These are phyloP conservation scores for Typha latifolia DNA, from an alignment of 176 grass and related monocot genomes.

Conservation along the genomic window DNA sequence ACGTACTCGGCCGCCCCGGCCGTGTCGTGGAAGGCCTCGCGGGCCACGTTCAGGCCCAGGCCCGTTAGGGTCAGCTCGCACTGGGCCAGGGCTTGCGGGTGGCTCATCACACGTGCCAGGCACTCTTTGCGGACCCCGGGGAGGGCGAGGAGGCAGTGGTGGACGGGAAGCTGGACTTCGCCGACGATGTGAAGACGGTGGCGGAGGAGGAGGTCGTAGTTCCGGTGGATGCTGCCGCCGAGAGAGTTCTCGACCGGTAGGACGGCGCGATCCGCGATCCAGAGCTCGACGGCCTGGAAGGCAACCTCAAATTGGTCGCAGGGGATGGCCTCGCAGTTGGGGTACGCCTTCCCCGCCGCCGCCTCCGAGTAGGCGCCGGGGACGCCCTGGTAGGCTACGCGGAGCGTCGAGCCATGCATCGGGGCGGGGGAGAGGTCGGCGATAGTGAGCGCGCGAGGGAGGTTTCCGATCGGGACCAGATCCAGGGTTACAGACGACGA, in stretches of 20 bases:
- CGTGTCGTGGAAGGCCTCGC: constrained; percentile 23
- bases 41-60: constrained; percentile 13
- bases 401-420: constrained; percentile 14
- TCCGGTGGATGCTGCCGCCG: constrained; percentile 39
- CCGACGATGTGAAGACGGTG: constrained; percentile 36
- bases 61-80: constrained; percentile 25
- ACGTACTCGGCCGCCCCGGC: constrained; percentile 25
- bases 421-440: constrained; percentile 26
- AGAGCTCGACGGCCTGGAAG: constrained; percentile 33
- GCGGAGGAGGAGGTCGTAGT: constrained; percentile 44
- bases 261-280: constrained; percentile 32
- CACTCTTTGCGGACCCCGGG: constrained; percentile 28
- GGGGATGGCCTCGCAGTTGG: constrained; percentile 26
- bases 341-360: constrained; percentile 26
- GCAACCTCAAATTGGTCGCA: constrained; percentile 41
- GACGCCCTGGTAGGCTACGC: constrained; percentile 26
- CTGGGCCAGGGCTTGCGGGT: constrained; percentile 37
- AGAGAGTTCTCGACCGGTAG: constrained; percentile 35
- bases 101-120: constrained; percentile 31
- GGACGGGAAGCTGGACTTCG: constrained; percentile 24
- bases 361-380: constrained; percentile 38
- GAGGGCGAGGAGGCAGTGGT: constrained; percentile 32
- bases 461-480: constrained; percentile 3
- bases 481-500: not conserved
- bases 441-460: constrained; percentile 25